Evolutionary conservation across 345 rosid genomes (phyloP).

Genomic region (Clausena lansium): DNA sequence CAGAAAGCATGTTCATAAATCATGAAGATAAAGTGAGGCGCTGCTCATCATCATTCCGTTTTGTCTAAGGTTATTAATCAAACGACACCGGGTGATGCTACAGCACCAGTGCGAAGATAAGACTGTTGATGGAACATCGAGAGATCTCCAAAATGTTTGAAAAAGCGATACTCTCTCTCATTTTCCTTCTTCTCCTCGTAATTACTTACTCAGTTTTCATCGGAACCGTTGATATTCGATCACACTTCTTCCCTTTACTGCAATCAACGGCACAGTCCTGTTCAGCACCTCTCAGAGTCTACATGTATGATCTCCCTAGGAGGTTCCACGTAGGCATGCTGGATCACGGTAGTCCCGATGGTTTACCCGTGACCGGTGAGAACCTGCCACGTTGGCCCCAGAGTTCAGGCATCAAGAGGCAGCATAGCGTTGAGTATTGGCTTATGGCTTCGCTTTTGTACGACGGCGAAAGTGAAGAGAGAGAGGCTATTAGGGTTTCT

Average conservation of each 20-base stretch:
- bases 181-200: conserved; percentile 38
- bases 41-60: background rate
- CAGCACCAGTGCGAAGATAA: background rate
- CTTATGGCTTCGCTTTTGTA: conserved; percentile 81
- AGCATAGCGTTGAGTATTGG: conserved; percentile 98
- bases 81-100: background rate
- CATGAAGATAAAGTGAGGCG: background rate
- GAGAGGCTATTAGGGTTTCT: conserved; percentile 80
- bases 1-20: background rate
- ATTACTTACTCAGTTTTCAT: conserved; percentile 48
- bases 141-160: conserved; percentile 37
- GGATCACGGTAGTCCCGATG: conserved; percentile 40
- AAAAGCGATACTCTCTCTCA: conserved; percentile 34
- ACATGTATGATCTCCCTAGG: conserved; percentile 92
- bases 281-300: conserved; percentile 53
- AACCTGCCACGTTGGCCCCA: conserved; percentile 72
- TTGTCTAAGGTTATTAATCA: background rate
- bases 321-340: conserved; percentile 82
- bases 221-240: conserved; percentile 55
- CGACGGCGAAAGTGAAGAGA: conserved; percentile 36
- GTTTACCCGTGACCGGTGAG: conserved; percentile 50
- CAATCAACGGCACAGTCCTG: conserved; percentile 36
- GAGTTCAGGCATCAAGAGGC: conserved; percentile 58
- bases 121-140: background rate
- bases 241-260: conserved; percentile 58